Evolutionary conservation across 495 filamentous ascomycete genomes (phyloP), one percentile per base, ranked within the genome.

Genomic region (Daldinia decipiens): DNA sequence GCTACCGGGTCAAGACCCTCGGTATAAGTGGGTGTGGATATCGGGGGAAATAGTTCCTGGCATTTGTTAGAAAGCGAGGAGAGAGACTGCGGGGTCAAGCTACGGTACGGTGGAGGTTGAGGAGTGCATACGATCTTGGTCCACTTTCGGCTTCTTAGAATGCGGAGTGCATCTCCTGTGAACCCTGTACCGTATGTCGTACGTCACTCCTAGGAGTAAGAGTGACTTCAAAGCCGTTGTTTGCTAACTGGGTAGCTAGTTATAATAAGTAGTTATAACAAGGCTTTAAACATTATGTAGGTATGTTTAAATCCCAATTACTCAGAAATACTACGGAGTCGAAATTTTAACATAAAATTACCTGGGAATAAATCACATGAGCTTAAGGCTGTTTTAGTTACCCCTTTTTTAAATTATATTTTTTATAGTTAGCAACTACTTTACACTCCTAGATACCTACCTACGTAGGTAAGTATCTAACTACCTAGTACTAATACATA

Each of bases 41-140:
- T 71, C 68, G 63, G 68, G 57, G 51, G 56, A 66, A 62, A 43
- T 51, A n/a, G 17, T 17, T 11, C 64, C 64, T 71, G 57, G 68
- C 26, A 57, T 24, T 52, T 6, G 34, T 66, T 59, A 53, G 59
- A 27, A 40, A 59, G 26, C 45, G 34, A 17, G 50, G 29, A 43
- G 24, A 39, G 52, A 24, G 59, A 40, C 50, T 72, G 69, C 69
- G 69, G 69, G 69, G 69, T 72, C 15, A 24, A 7, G 12, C 50
- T 36, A 26, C 8, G 53, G n/a, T 40, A 17, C 40, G 45, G 29
- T 43, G 68, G 62, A 40, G 54, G 53, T 11, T 8, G 24, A 34
- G 58, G 26, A 47, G 56, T 19, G n/a, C 21, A 54, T 19, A 29
- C 26, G 52, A 55, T 53, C 34, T 21, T 40, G 55, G 43, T 47